phyloP scores from a whole-genome alignment of 768 basidiomycete genomes.

The Sutorius australiensis region DNA sequence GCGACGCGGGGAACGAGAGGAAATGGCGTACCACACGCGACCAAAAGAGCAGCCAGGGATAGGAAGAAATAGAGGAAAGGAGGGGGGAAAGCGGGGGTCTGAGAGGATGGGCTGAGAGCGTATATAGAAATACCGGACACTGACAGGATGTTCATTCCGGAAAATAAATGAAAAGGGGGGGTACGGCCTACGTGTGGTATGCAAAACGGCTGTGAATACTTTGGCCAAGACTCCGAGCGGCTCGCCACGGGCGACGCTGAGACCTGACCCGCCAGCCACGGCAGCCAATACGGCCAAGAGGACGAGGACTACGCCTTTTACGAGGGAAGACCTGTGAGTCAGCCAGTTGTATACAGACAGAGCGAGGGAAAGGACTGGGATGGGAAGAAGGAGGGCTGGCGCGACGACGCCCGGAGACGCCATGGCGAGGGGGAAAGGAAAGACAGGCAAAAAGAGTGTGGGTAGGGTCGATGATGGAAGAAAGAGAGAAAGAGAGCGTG shows the following conservation, averaged over 20 bases:
- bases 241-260: constrained; percentile 15
- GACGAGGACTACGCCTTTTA: constrained; percentile 9
- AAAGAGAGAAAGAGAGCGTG: neutral
- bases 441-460: constrained; percentile 19
- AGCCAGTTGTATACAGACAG: constrained; percentile 9
- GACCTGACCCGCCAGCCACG: constrained; percentile 18
- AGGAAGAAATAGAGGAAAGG: constrained; percentile 14
- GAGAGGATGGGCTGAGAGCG: constrained; percentile 14
- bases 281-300: constrained; percentile 24
- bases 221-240: constrained; percentile 15
- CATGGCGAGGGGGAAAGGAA: constrained; percentile 19
- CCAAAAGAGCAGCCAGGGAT: constrained; percentile 19
- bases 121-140: constrained; percentile 28
- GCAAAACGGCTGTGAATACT: constrained; percentile 18
- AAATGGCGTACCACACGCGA: constrained; percentile 26
- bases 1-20: neutral
- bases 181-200: constrained; percentile 18
- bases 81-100: constrained; percentile 1
- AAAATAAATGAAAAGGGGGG: neutral
- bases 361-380: constrained; percentile 20
- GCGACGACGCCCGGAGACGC: constrained; percentile 24
- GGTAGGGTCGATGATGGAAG: neutral
- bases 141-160: constrained; percentile 1
- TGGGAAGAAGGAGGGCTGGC: constrained; percentile 24
- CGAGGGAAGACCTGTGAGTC: constrained; percentile 4